phyloP scores from a whole-genome alignment of 257 asterid genomes.

The Knoxia roxburghii region DNA sequence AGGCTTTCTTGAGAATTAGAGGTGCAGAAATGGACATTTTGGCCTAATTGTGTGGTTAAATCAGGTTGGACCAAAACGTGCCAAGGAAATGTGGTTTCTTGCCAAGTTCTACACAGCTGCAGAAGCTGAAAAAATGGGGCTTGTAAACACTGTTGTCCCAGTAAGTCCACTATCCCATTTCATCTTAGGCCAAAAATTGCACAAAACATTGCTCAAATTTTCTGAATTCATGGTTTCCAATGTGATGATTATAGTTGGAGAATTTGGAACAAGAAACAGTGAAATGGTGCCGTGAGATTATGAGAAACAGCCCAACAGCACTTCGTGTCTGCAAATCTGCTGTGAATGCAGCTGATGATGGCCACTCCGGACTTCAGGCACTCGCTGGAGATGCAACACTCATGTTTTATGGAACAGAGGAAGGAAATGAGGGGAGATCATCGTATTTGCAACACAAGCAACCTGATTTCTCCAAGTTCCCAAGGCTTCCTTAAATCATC shows the following conservation, averaged over 20 bases:
- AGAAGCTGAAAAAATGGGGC: conserved; percentile 98
- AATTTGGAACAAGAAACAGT: conserved; percentile 79
- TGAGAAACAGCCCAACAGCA: conserved; percentile 91
- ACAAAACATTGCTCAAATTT: too few species aligned
- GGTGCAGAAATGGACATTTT: not conserved
- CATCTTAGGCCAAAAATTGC: too few species aligned
- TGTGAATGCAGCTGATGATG: conserved; percentile 90
- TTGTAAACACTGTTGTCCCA: conserved; percentile 78
- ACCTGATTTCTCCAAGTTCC: conserved; percentile 85
- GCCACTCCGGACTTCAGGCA: conserved; percentile 94
- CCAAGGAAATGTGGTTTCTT: conserved; percentile 90
- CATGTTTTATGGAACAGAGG: conserved; percentile 85
- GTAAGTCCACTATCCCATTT: conserved; percentile 34
- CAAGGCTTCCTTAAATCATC: conserved; percentile 24
- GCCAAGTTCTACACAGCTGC: conserved; percentile 74
- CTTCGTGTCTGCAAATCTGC: conserved; percentile 81
- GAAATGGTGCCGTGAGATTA: conserved; percentile 86
- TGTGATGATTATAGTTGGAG: conserved; percentile 39
- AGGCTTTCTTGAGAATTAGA: too few species aligned
- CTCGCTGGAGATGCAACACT: conserved; percentile 92
- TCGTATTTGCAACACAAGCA: conserved; percentile 59
- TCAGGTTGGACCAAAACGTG: conserved; percentile 87
- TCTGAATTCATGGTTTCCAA: too few species aligned
- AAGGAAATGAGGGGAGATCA: conserved; percentile 80
- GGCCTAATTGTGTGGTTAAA: not conserved